Evolutionary conservation across 1,284 basidiomycete species (phyloP), one percentile per base, ranked within the genome.

Genomic region (Mycena sp.): DNA sequence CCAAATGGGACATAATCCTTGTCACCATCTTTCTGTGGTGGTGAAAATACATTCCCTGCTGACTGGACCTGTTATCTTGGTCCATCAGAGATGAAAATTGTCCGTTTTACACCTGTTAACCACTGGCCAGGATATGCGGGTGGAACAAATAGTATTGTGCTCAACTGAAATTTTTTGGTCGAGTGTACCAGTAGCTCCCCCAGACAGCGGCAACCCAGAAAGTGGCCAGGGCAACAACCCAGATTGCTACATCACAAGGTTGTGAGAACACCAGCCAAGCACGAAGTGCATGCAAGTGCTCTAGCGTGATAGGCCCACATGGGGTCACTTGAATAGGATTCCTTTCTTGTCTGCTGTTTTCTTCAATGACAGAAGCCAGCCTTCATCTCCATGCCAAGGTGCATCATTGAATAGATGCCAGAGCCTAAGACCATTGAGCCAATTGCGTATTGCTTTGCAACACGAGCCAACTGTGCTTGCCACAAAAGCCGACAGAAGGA

Each of bases 1-100:
- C 0, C 12, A 19, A 21, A 70, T 26, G 4, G 74, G 73, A 50
- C 69, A 69, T 4, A 68, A 10, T 51, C 44, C n/a, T n/a, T n/a
- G n/a, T n/a, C n/a, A n/a, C n/a, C n/a, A 29, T 73, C 66, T n/a
- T 10, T 49, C 23, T 2, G 21, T 52, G 0, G 21, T 17, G 3
- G 71, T 72, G 7, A 72, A 23, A 17, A 37, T 37, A 17, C 10
- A n/a, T n/a, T n/a, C n/a, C n/a, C n/a, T n/a, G n/a, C n/a, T n/a
- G n/a, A n/a, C n/a, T n/a, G n/a, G n/a, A 17, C 43, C 43, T 11
- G 43, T 45, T 25, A 19, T 45, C 43, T 45, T 45, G 11, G 43
- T 45, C n/a, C 23, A 45, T 10, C 11, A 19, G 10, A 45, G 11
- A 21, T 45, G 43, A 25, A 45, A 11, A 10, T 10, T 45, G 43